These are phyloP conservation scores for Croton laevigatus DNA, from an alignment of 441 rosid species.

Conservation along the genomic window DNA sequence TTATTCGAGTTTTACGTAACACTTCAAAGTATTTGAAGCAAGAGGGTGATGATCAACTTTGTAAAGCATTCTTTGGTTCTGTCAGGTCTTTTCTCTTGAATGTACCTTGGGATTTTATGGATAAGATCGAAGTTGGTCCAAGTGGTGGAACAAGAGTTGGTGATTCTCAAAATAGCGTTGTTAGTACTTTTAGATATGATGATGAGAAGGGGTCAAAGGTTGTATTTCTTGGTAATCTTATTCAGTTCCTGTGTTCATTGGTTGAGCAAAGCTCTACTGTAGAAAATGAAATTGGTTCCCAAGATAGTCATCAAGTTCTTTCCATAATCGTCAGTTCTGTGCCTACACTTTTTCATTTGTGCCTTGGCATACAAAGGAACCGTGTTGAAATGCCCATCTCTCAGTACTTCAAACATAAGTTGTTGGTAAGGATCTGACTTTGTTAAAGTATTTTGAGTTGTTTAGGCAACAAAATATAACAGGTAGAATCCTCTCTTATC, in stretches of 20 bases:
- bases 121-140: constrained; percentile 31
- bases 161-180: constrained; percentile 16
- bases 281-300: constrained; percentile 33
- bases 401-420: constrained; percentile 72
- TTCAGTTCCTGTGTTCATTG: constrained; percentile 73
- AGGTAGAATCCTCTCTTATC: neutral
- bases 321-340: constrained; percentile 39
- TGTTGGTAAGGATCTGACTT: constrained; percentile 52
- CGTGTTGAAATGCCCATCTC: constrained; percentile 32
- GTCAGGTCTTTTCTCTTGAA: constrained; percentile 44
- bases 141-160: neutral
- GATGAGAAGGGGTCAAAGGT: constrained; percentile 28
- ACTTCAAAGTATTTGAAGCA: constrained; percentile 60
- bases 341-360: constrained; percentile 61
- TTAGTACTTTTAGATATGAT: constrained; percentile 21
- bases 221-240: constrained; percentile 55
- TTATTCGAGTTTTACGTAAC: constrained; percentile 50
- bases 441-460: neutral
- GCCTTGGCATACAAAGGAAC: constrained; percentile 47
- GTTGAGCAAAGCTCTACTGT: constrained; percentile 39
- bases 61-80: constrained; percentile 41
- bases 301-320: constrained; percentile 36
- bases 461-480: neutral
- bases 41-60: constrained; percentile 47
- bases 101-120: constrained; percentile 51